These are phyloP conservation scores for Nemania bipapillata DNA, from an alignment of 2,329 filamentous ascomycete species.

Conservation along the genomic window DNA sequence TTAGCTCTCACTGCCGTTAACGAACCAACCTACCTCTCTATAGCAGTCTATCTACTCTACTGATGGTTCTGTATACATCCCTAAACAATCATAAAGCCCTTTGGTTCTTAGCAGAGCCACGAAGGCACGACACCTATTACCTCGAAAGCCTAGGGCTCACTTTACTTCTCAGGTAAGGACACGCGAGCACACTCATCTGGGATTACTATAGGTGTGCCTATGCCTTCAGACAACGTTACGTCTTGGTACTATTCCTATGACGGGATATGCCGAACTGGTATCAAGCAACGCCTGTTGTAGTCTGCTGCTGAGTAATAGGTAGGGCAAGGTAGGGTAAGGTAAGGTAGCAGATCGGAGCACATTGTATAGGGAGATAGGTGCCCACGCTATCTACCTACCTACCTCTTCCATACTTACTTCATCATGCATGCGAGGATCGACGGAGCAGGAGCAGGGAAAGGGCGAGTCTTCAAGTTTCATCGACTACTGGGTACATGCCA, in stretches of 20 bases:
- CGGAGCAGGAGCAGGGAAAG: slow-evolving; percentile 16
- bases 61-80: not conserved
- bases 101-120: not conserved
- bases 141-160: not conserved
- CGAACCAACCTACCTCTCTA: not conserved
- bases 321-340: too few species aligned
- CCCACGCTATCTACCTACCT: too few species aligned
- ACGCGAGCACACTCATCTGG: not conserved
- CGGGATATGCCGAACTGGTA: slow-evolving; percentile 15
- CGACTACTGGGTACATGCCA: slow-evolving; percentile 8
- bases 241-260: not conserved
- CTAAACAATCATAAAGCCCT: not conserved
- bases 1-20: not conserved
- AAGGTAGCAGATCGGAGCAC: not conserved
- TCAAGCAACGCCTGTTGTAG: not conserved
- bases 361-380: not conserved
- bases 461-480: slow-evolving; percentile 24
- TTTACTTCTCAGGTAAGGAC: slow-evolving; percentile 11
- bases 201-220: not conserved
- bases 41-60: slow-evolving; percentile 11
- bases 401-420: not conserved
- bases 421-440: slow-evolving; percentile 24
- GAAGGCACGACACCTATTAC: not conserved
- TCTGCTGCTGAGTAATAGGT: not conserved
- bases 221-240: slow-evolving; percentile 1